Percentiles rank a stretch among this genome's conserved stretches.
phyloP scores from a whole-genome alignment of 73 alveolate genomes.

The Paramecium primaurelia region DNA sequence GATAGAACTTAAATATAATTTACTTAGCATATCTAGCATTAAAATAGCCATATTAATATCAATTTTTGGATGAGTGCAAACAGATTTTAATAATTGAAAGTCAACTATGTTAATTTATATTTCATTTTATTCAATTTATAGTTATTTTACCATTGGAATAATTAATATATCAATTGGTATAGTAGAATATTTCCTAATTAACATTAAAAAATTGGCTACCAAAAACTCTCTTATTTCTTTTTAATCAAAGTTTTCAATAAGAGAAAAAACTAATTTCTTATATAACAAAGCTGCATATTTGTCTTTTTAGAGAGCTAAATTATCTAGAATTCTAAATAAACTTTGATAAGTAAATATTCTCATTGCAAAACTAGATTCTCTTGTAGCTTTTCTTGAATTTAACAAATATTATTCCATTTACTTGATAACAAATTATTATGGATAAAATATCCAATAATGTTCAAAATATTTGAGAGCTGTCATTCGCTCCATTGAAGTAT shows the following conservation, averaged over 20 bases:
- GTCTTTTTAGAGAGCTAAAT: slow-evolving; percentile 12
- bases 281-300: slow-evolving; percentile 32
- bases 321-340: slow-evolving; percentile 24
- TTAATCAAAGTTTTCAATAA: slow-evolving; percentile 44
- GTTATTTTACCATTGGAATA: slow-evolving; percentile 10
- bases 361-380: background rate
- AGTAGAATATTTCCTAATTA: background rate
- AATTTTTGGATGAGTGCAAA: slow-evolving; percentile 35
- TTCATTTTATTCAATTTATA: background rate
- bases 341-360: slow-evolving; percentile 17
- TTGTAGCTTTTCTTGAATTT: slow-evolving; percentile 27
- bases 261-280: slow-evolving; percentile 34
- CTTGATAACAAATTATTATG: background rate
- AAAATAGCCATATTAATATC: background rate
- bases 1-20: slow-evolving; percentile 5
- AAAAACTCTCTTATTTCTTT: slow-evolving; percentile 29
- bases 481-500: background rate
- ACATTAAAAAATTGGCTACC: background rate
- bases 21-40: slow-evolving; percentile 37
- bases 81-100: background rate
- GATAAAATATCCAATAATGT: slow-evolving; percentile 37
- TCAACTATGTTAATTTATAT: background rate
- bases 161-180: slow-evolving; percentile 24
- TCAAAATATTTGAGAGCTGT: slow-evolving; percentile 43
- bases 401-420: background rate